phyloP scores from a whole-genome alignment of 495 filamentous ascomycete genomes.

The Trichoderma reesei region DNA sequence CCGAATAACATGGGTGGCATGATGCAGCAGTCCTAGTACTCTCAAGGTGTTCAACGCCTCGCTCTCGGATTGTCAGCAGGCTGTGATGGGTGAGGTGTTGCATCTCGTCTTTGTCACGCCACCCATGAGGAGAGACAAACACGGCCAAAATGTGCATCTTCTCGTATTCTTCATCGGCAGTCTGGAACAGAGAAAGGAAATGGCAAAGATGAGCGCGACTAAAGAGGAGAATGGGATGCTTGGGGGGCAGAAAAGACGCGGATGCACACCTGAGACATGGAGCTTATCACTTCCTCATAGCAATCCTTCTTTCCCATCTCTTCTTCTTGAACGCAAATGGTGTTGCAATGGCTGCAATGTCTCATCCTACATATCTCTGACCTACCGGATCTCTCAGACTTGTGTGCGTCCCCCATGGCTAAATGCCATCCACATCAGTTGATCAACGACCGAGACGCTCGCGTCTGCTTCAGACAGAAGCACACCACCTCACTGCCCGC shows the following conservation, averaged over 20 bases:
- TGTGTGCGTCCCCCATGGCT: not conserved
- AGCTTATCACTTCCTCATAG: too few relatives aligned
- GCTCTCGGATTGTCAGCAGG: not conserved
- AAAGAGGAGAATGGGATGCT: too few relatives aligned
- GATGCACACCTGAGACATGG: too few relatives aligned
- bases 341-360: too few relatives aligned
- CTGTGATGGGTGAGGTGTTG: not conserved
- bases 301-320: too few relatives aligned
- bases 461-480: not conserved
- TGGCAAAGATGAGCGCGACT: too few relatives aligned
- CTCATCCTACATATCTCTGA: not conserved
- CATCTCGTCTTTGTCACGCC: conserved; percentile 1
- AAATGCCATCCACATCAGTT: not conserved
- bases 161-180: not conserved
- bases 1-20: too few relatives aligned
- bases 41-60: too few relatives aligned
- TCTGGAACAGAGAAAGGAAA: too few relatives aligned
- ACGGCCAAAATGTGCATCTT: not conserved
- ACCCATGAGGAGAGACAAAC: not conserved
- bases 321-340: not conserved
- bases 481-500: not conserved
- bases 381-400: not conserved
- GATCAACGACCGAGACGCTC: not conserved
- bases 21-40: too few relatives aligned
- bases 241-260: too few relatives aligned